Evolutionary conservation across 2,329 filamentous ascomycete genomes (phyloP), one percentile per base, ranked within the genome.

Genomic region (Tolypocladium sp.): DNA sequence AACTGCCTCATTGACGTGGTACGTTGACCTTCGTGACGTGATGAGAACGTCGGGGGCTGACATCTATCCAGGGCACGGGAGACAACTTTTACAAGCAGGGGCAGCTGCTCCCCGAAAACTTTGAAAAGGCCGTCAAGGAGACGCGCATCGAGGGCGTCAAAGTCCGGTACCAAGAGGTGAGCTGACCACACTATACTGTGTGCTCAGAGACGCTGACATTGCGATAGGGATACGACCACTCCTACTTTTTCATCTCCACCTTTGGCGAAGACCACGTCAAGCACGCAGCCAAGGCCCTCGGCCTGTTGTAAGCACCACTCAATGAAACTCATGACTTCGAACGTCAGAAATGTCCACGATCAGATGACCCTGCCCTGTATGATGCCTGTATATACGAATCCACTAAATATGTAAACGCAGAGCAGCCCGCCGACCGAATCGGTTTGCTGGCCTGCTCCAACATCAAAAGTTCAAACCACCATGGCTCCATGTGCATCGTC

Each of bases 51-150:
- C 15, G 5, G 9, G 37, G 22, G 35, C 9, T 58, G 9, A 53
- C 49, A 10, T 9, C 20, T 9, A 35, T 58, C 2, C 53, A 90
- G 88, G 94, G 94, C 49, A 96, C 92, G 4, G 91, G 85, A 30
- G 94, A 99, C 79, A 91, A 93, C 76, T 99, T 97, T 75, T 97
- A 97, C 79, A 93, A 96, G 79, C 87, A 95, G 73, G 85, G 86
- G 54, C 94, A 99, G 76, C 81, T 99, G 59, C 82, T 97, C 49
- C 94, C 93, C 0, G 94, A 99, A 81, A 97, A 97, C 75, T 86
- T 99, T 57, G 84, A 89, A 64, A 82, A 85, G 68, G 92, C 90
- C 15, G 91, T 87, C 60, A 87, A 90, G 76, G 86, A 89, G 64
- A 83, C 85, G 33, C 91, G 91, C 25, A 81, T 91, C 57, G 77